These are phyloP conservation scores for Oryza nivara DNA, from an alignment of 176 grass and related monocot species.

Conservation along the genomic window DNA sequence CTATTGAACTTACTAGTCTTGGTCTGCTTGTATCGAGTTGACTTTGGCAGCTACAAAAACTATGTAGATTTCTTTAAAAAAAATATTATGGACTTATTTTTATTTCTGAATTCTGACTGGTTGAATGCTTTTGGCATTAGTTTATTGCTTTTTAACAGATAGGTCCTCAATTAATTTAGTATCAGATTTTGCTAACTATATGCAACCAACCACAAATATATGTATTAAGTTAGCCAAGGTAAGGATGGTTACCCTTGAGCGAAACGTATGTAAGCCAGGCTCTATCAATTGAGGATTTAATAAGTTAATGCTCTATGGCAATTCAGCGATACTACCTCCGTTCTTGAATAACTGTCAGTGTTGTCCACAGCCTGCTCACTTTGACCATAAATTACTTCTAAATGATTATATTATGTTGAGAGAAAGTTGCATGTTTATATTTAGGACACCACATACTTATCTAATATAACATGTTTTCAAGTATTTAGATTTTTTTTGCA, in stretches of 20 bases:
- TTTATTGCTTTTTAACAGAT: neutral
- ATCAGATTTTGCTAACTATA: conserved; percentile 15
- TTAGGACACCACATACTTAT: no score
- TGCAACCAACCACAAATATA: neutral
- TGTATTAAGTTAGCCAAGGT: neutral
- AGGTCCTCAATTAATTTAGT: neutral
- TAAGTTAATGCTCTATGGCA: neutral
- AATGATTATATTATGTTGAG: no score
- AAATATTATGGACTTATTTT: neutral
- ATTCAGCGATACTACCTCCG: neutral
- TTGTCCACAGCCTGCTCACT: no score
- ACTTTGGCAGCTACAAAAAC: conserved; percentile 15
- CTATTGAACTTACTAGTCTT: neutral
- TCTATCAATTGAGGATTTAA: neutral
- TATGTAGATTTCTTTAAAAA: neutral
- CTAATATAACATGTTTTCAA: no score
- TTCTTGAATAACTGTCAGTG: no score
- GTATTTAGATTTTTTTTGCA: no score
- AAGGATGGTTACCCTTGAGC: neutral
- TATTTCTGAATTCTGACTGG: neutral
- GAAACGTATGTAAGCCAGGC: neutral
- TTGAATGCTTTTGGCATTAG: neutral
- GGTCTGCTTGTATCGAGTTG: neutral
- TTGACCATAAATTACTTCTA: no score
- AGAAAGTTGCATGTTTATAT: no score